Evolutionary conservation across 495 filamentous ascomycete species (phyloP).

Genomic region (Penicillium bovifimosum): DNA sequence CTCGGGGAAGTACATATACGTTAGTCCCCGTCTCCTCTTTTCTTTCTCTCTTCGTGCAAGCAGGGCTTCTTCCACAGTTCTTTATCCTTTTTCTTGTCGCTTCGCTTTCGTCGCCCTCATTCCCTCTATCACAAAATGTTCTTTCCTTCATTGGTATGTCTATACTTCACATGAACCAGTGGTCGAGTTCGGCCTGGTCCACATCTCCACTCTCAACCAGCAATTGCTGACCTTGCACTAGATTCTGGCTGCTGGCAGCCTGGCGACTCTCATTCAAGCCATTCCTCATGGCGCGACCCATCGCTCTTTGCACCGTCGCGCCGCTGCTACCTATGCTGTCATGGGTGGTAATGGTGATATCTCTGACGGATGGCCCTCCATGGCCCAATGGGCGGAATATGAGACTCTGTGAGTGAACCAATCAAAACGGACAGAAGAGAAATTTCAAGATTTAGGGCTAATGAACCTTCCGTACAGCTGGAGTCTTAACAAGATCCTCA

Average conservation of each 20-base stretch:
- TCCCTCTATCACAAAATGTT: slow-evolving; percentile 24
- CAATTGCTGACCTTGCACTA: slow-evolving; percentile 1
- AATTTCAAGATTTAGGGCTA: neutral
- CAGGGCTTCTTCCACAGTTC: slow-evolving; percentile 23
- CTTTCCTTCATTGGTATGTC: slow-evolving; percentile 24
- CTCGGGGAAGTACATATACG: slow-evolving; percentile 15
- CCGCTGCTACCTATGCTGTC: slow-evolving; percentile 9
- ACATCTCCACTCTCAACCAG: neutral
- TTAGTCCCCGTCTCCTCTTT: neutral
- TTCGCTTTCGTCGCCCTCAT: slow-evolving; percentile 9
- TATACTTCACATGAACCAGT: neutral
- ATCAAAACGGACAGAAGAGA: neutral
- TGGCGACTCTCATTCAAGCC: slow-evolving; percentile 17
- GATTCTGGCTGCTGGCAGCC: slow-evolving; percentile 32
- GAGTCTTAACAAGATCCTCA: slow-evolving; percentile 34
- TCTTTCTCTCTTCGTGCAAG: slow-evolving; percentile 15
- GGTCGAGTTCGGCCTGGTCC: neutral
- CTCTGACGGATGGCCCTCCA: slow-evolving; percentile 21
- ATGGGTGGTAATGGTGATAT: slow-evolving; percentile 19
- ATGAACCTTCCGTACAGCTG: slow-evolving; percentile 24
- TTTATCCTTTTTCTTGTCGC: slow-evolving; percentile 14
- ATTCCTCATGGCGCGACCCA: slow-evolving; percentile 11
- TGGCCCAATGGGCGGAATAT: slow-evolving; percentile 15
- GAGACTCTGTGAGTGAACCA: slow-evolving; percentile 15
- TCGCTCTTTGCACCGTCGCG: slow-evolving; percentile 21